Percentiles rank a stretch among this genome's conserved stretches.
Evolutionary conservation across 495 filamentous ascomycete species (phyloP).

Genomic region (Penicillium angulare): DNA sequence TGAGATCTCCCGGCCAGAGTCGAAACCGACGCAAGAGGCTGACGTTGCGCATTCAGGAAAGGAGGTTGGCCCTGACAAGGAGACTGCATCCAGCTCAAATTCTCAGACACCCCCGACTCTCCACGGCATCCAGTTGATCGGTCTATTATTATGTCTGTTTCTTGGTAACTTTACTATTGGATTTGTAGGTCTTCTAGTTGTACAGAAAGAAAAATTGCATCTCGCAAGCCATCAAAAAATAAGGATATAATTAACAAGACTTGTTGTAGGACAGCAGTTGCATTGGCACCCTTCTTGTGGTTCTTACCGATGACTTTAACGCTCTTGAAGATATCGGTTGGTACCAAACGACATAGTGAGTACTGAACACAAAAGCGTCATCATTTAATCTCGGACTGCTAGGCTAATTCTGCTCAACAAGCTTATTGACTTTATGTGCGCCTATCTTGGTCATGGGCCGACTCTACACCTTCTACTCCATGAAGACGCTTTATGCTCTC

Average conservation of each 20-base stretch:
- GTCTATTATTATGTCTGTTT: neutral
- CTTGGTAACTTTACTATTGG: neutral
- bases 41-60: neutral
- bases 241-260: neutral
- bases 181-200: neutral
- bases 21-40: neutral
- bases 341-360: conserved; percentile 13
- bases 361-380: neutral
- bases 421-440: conserved; percentile 7
- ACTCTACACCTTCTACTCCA: conserved; percentile 10
- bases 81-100: neutral
- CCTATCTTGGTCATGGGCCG: conserved; percentile 7
- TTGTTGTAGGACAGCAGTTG: conserved; percentile 4
- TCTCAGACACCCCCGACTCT: neutral
- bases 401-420: neutral
- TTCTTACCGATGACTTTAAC: conserved; percentile 9
- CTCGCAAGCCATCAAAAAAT: neutral
- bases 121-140: neutral
- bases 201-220: neutral
- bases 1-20: neutral
- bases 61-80: neutral
- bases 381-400: neutral
- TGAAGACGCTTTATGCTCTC: conserved; percentile 9
- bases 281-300: conserved; percentile 6
- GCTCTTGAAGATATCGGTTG: conserved; percentile 11